phyloP scores from a whole-genome alignment of 2,329 filamentous ascomycete genomes.

The Aspergillus jensenii region DNA sequence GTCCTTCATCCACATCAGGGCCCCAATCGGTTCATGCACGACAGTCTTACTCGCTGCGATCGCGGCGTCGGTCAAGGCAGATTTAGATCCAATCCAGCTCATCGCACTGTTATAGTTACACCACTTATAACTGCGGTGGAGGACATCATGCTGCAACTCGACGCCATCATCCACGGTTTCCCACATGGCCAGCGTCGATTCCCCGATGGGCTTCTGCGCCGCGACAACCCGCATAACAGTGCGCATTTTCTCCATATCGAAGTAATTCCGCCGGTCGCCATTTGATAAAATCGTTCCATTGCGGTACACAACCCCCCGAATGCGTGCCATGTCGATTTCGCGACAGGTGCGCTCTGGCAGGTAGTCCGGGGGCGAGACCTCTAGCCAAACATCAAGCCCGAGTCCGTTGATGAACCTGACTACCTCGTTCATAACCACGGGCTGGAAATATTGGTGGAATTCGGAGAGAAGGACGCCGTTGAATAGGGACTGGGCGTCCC shows the following conservation, averaged over 20 bases:
- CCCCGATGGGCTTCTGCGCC: conserved; percentile 17
- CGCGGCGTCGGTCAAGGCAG: conserved; percentile 30
- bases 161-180: conserved; percentile 36
- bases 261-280: conserved; percentile 34
- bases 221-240: conserved; percentile 16
- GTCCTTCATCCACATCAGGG: conserved; percentile 41
- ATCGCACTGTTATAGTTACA: conserved; percentile 39
- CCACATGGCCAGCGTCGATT: conserved; percentile 26
- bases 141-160: conserved; percentile 30
- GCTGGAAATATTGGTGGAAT: conserved; percentile 27
- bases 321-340: conserved; percentile 22
- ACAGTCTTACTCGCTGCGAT: conserved; percentile 16
- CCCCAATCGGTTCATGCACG: conserved; percentile 34
- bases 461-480: conserved; percentile 37
- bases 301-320: conserved; percentile 29
- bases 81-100: conserved; percentile 34
- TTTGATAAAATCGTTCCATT: conserved; percentile 33
- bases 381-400: conserved; percentile 38
- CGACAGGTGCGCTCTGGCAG: conserved; percentile 23
- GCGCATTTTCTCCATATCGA: conserved; percentile 35
- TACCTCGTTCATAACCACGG: conserved; percentile 28
- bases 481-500: conserved; percentile 19
- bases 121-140: conserved; percentile 39
- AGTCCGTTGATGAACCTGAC: conserved; percentile 29
- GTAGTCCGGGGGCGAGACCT: conserved; percentile 33